Conservation (phyloP, 805 yeast genomes). For the Metschnikowia similis region DNA sequence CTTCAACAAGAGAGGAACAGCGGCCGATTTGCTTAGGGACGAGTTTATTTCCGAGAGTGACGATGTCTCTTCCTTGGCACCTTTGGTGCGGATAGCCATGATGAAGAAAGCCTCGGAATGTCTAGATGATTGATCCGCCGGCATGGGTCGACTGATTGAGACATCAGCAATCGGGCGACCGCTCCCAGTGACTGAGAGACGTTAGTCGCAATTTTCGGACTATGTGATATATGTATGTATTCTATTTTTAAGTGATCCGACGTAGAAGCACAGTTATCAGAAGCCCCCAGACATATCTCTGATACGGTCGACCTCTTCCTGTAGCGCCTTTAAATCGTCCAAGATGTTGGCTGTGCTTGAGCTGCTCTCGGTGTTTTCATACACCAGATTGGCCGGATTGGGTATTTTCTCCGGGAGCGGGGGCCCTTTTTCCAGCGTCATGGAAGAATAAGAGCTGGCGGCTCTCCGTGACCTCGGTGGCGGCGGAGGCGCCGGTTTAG, state of each 20-base stretch:
- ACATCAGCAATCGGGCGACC: too few species aligned
- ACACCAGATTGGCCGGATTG: slow-evolving; percentile 18
- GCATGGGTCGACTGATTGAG: neutral
- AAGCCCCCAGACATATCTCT: slow-evolving; percentile 44
- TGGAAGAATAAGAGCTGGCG: slow-evolving; percentile 15
- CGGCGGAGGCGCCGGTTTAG: slow-evolving; percentile 29
- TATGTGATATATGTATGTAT: neutral
- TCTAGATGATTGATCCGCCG: slow-evolving; percentile 5
- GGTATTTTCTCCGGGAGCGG: slow-evolving; percentile 19
- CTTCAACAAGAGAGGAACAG: slow-evolving; percentile 74
- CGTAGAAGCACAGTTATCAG: slow-evolving; percentile 10
- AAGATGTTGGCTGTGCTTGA: slow-evolving; percentile 49
- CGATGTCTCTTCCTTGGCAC: slow-evolving; percentile 58
- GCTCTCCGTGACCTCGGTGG: slow-evolving; percentile 40
- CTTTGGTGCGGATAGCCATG: slow-evolving; percentile 69
- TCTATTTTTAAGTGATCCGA: neutral
- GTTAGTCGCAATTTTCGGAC: neutral
- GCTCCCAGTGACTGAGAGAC: neutral
- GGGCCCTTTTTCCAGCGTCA: slow-evolving; percentile 3
- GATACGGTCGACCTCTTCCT: slow-evolving; percentile 64
- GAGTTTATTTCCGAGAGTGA: slow-evolving; percentile 62
- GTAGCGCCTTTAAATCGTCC: slow-evolving; percentile 62
- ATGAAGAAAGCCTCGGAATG: slow-evolving; percentile 50
- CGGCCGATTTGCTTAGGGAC: slow-evolving; percentile 65
- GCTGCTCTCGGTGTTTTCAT: slow-evolving; percentile 10